A percentile compares a stretch with the other conserved stretches of the same genome.
Evolutionary conservation across 2,329 filamentous ascomycete genomes (phyloP).

Genomic region (Alternaria longipes): DNA sequence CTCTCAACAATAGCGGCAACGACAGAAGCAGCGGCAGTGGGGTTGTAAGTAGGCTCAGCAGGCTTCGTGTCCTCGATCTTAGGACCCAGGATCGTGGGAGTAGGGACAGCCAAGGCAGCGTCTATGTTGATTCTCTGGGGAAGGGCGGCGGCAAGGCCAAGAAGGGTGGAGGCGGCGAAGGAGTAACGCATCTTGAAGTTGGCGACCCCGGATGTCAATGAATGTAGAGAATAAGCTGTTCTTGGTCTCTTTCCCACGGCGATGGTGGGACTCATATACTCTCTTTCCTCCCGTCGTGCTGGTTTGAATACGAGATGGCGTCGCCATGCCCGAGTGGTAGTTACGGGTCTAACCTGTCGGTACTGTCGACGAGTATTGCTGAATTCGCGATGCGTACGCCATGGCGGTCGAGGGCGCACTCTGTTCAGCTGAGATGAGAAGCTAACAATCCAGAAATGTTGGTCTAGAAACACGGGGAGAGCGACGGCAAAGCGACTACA

Average conservation of each 20-base stretch:
- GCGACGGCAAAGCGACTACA: too few species aligned
- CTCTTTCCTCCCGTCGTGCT: accelerated
- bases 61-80: constrained; percentile 24
- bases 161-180: constrained; percentile 22
- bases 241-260: accelerated
- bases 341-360: accelerated
- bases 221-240: too few species aligned
- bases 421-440: too few species aligned
- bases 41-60: constrained; percentile 5
- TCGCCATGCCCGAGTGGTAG: too few species aligned
- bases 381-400: too few species aligned
- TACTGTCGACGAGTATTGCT: too few species aligned
- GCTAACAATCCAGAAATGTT: too few species aligned
- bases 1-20: constrained; percentile 24
- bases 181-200: constrained; percentile 34
- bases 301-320: accelerated
- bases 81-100: constrained; percentile 37
- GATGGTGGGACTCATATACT: too few species aligned
- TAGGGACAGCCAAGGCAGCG: constrained; percentile 46
- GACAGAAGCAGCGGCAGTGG: background rate
- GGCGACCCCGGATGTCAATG: too few species aligned
- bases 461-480: too few species aligned
- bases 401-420: too few species aligned
- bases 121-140: constrained; percentile 50
- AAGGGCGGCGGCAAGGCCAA: constrained; percentile 30